These are phyloP conservation scores for Byssothecium circinans DNA, from an alignment of 2,329 filamentous ascomycete genomes.

Conservation along the genomic window DNA sequence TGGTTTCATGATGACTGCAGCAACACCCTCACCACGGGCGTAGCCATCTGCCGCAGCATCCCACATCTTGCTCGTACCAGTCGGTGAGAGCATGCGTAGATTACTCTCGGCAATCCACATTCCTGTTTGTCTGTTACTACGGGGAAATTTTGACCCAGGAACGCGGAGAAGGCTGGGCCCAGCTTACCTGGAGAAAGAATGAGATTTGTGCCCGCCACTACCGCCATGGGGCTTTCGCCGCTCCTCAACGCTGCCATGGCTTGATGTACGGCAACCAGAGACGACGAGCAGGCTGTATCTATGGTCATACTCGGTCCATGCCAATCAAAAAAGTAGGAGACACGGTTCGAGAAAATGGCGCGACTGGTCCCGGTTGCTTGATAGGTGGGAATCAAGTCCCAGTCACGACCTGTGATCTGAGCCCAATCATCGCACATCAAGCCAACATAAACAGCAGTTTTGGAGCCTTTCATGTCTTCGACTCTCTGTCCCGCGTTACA, in stretches of 20 bases:
- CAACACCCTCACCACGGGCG: conserved; percentile 57
- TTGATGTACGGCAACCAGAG: conserved; percentile 31
- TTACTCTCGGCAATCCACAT: conserved; percentile 29
- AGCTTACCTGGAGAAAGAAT: conserved; percentile 21
- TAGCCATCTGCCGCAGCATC: conserved; percentile 51
- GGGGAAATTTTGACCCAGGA: no score
- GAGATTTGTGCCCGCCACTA: conserved; percentile 19
- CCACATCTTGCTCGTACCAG: conserved; percentile 33
- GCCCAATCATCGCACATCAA: conserved; percentile 10
- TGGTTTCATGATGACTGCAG: conserved; percentile 55
- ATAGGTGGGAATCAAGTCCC: background rate
- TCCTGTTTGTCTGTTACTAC: no score
- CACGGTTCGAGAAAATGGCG: conserved; percentile 36
- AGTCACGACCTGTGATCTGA: conserved; percentile 1
- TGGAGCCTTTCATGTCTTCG: conserved; percentile 5
- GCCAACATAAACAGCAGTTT: conserved; percentile 11
- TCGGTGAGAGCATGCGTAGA: conserved; percentile 36
- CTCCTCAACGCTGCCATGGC: conserved; percentile 13
- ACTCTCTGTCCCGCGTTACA: no score
- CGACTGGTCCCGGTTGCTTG: background rate
- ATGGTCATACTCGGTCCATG: conserved; percentile 39
- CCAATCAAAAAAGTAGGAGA: conserved; percentile 42
- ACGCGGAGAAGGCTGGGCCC: no score
- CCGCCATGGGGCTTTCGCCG: conserved; percentile 16
- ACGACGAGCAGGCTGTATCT: conserved; percentile 43